Base-by-base conservation (phyloP, 352 stramenopile species). In the Pythium aquatile region DNA sequence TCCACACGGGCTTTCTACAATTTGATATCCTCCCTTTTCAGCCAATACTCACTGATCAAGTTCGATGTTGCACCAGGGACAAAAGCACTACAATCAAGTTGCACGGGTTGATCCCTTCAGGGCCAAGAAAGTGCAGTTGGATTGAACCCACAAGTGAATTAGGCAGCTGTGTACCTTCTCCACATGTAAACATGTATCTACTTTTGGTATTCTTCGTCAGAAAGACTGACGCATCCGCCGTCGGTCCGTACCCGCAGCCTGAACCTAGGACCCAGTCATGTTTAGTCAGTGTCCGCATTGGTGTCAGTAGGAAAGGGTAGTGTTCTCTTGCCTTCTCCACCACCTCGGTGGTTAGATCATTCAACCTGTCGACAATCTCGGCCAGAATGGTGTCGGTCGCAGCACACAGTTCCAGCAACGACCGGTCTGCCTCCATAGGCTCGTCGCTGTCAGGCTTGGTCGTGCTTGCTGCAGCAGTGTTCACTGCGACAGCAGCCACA, bases 131-230 rank as follows among this genome's bases (percentile, higher is more conserved):
- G 37, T 61, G 39, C 26, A 61, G 35, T 53, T 61, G 2, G 1
- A 61, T 40, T 37, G 28, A 61, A 53, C 42, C 44, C 29, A 63
- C 20, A 47, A 48, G 56, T 63, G 44, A 35, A 63, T 46, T 63
- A 28, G 20, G 56, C 20, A 63, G 46, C 42, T 55, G 5, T 9
- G 5, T 55, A 32, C 39, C 55, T 26, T 61, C 26, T 53, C 55
- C 55, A 29, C n/a, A 55, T 55, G 56, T 55, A 63, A 63, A 61
- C 55, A 53, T 61, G 44, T 51, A 51, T 13, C 44, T 26, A 29
- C 44, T 51, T 4, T 51, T 51, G 17, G 44, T 2, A 29, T 28
- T 51, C 17, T 51, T 37, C 32, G 5, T 9, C 32, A 9, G 5
- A 37, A 48, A 48, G 40, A 48, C 40, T 5, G 40, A 48, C 40